Conservation (phyloP, 768 basidiomycete genomes). For the Leccinum rimulosum region DNA sequence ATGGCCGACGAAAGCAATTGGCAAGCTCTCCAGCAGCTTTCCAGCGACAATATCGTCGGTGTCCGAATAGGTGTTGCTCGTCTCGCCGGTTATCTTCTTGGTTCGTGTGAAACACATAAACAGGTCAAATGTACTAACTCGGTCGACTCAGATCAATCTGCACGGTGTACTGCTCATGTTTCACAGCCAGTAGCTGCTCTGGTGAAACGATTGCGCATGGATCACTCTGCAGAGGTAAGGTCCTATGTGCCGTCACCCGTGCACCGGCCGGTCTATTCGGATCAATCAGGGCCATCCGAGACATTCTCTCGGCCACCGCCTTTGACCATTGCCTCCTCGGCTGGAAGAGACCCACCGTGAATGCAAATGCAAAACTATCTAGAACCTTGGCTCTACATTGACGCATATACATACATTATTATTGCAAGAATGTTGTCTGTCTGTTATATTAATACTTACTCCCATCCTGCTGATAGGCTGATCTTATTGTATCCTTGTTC, state of each 20-base stretch:
- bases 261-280: slow-evolving; percentile 11
- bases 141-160: slow-evolving; percentile 13
- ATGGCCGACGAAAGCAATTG: slow-evolving; percentile 45
- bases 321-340: slow-evolving; percentile 6
- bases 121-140: slow-evolving; percentile 6
- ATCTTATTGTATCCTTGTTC: slow-evolving; percentile 20
- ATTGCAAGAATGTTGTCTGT: slow-evolving; percentile 13
- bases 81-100: slow-evolving; percentile 52
- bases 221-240: slow-evolving; percentile 59
- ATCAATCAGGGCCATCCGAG: slow-evolving; percentile 25
- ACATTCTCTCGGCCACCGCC: slow-evolving; percentile 41
- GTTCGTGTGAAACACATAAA: slow-evolving; percentile 39
- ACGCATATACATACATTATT: slow-evolving; percentile 26
- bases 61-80: slow-evolving; percentile 87
- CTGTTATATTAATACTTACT: slow-evolving; percentile 20
- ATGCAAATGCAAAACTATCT: slow-evolving; percentile 3
- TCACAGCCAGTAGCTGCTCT: slow-evolving; percentile 39
- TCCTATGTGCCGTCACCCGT: slow-evolving; percentile 49
- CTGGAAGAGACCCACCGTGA: slow-evolving; percentile 15
- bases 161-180: slow-evolving; percentile 17
- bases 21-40: slow-evolving; percentile 52
- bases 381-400: neutral
- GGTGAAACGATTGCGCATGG: slow-evolving; percentile 47
- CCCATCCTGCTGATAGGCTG: slow-evolving; percentile 14
- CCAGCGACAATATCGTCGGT: slow-evolving; percentile 70